These are phyloP conservation scores for Penicillium atrosanguineum DNA, from an alignment of 495 filamentous ascomycete genomes.

Conservation along the genomic window DNA sequence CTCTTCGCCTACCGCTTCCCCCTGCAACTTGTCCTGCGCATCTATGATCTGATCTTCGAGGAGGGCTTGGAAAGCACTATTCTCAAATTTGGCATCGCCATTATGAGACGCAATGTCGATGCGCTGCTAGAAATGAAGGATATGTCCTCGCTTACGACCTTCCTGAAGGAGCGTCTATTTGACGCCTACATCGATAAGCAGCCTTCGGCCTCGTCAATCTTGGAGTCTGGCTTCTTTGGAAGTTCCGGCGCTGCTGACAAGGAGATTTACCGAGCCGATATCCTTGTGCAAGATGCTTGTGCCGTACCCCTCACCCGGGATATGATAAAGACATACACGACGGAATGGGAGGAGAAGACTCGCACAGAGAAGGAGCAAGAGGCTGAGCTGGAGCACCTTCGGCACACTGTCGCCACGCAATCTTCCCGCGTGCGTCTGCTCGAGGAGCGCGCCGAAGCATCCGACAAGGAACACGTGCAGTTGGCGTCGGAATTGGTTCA, in stretches of 20 bases:
- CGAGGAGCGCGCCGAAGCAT: conserved; percentile 84
- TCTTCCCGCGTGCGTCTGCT: conserved; percentile 71
- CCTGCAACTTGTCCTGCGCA: conserved; percentile 89
- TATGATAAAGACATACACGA: conserved; percentile 71
- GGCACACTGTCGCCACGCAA: conserved; percentile 60
- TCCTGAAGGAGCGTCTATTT: conserved; percentile 90
- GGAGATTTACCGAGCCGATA: conserved; percentile 91
- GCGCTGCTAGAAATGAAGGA: conserved; percentile 83
- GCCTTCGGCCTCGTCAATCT: conserved; percentile 79
- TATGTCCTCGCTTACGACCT: conserved; percentile 81
- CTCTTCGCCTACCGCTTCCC: conserved; percentile 99
- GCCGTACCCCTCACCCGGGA: conserved; percentile 81
- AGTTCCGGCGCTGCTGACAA: conserved; percentile 87
- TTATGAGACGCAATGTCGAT: conserved; percentile 90
- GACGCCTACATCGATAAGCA: conserved; percentile 95
- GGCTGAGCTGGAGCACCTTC: conserved; percentile 73
- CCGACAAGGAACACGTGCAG: conserved; percentile 89
- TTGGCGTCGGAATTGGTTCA: conserved; percentile 87
- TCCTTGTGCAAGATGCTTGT: conserved; percentile 90
- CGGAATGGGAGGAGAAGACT: conserved; percentile 90
- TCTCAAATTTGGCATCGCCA: conserved; percentile 86
- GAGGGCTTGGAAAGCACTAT: conserved; percentile 90
- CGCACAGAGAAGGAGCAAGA: conserved; percentile 75
- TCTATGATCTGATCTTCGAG: conserved; percentile 94
- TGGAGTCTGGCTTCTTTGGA: conserved; percentile 97